Base-by-base conservation (phyloP, 2,329 filamentous ascomycete species). In the Stagonosporopsis vannaccii region DNA sequence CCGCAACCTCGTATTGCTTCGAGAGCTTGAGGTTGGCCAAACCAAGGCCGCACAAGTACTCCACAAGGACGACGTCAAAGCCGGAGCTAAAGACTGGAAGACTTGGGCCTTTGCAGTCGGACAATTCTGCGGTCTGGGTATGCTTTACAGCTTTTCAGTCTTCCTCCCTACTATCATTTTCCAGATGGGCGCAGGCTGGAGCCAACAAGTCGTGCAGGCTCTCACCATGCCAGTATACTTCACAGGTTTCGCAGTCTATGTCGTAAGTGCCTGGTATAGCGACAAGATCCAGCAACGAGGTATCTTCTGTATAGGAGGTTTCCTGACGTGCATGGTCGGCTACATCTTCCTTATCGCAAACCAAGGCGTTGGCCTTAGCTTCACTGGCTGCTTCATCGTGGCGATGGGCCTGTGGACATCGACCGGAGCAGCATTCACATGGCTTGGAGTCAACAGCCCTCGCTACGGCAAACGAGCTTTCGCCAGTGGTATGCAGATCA, bases 51-150 rank as follows among this genome's bases (percentile, higher is more conserved):
- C 84, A 1, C 79, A 84, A 58, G 75, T 77, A 46, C 67, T 76
- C 30, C 76, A 80, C 1, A 72, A 76, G 52, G 78, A 74, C 51
- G 77, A 82, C 8, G 78, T 82, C 37, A 82, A 80, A 71, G 75
- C 75, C 28, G 83, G 81, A 13, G 75, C 82, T 40, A 63, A 66
- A 64, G 70, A 73, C 56, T 70, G 67, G 69, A 73, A 71, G 46
- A 65, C 62, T 1, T 72, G 65, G 37, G 61, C 61, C 4, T 70
- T 58, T 15, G 81, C 13, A 64, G 78, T 46, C 78, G 85, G 84
- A 71, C 83, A 85, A 25, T 72, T 72, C 26, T 56, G 61, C 12
- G 68, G 63, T 3, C 56, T 66, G 3, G 63, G 62, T 2, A 67
- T 68, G 62, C 56, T 68, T 25, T 69, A 67, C 53, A 65, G 68